A percentile compares a stretch with the other conserved stretches of the same genome.
phyloP scores from a whole-genome alignment of 495 filamentous ascomycete species.

The Mycothermus thermophilus region DNA sequence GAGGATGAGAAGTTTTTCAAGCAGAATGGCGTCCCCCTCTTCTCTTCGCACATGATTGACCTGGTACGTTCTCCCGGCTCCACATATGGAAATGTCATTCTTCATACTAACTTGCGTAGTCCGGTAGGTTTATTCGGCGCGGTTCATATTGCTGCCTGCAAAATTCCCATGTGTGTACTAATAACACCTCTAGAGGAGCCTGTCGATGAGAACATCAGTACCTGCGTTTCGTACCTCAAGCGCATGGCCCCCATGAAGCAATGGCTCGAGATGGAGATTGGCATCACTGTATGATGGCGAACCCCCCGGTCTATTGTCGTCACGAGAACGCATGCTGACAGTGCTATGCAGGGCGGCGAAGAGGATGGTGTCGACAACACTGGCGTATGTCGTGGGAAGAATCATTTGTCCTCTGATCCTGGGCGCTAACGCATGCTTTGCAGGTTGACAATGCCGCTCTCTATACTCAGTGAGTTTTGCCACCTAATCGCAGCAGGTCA shows the following conservation, averaged over 20 bases:
- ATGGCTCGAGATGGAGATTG: constrained; percentile 89
- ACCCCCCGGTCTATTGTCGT: constrained; percentile 52
- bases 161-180: background rate
- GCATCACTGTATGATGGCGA: constrained; percentile 38
- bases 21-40: constrained; percentile 80
- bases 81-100: background rate
- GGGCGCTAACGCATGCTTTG: background rate
- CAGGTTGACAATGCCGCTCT: constrained; percentile 84
- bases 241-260: constrained; percentile 89
- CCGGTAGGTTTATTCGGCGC: constrained; percentile 13
- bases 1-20: constrained; percentile 90
- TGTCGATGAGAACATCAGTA: constrained; percentile 78
- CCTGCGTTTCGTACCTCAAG: constrained; percentile 81
- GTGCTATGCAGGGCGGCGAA: constrained; percentile 57
- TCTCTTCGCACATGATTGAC: constrained; percentile 96
- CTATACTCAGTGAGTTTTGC: constrained; percentile 61
- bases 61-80: constrained; percentile 26
- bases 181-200: constrained; percentile 52
- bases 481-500: too few relatives aligned
- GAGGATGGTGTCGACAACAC: constrained; percentile 88
- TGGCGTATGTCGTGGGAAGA: constrained; percentile 15
- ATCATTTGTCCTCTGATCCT: background rate
- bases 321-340: constrained; percentile 1
- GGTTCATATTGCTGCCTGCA: too few relatives aligned
- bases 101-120: constrained; percentile 5